Base-by-base conservation (phyloP, 2,329 filamentous ascomycete species). In the Monosporascus sp. region DNA sequence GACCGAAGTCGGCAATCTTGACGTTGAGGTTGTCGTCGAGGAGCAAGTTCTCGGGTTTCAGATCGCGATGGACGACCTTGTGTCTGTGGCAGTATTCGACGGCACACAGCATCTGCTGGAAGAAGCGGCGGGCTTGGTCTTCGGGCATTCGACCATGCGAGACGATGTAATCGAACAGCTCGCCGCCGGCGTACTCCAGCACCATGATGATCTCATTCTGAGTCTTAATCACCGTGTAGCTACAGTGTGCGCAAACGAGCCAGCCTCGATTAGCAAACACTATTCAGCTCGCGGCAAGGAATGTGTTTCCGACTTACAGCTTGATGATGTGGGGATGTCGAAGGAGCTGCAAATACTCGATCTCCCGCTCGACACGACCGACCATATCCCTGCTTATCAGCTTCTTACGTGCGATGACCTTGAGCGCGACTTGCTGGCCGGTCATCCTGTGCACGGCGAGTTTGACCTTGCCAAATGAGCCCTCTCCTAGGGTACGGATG, bases 311-410 rank as follows among this genome's bases (percentile, higher is more conserved):
- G 41, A 77, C 81, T 66, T 78, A 97, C 84, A 99, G 81, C 74
- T 99, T 99, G 78, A 99, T 99, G 69, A 99, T 99, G 73, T 99
- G 94, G 41, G 94, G 94, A 71, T 99, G 94, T 55, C 94, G 86
- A 56, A 99, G 80, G 55, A 99, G 77, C 74, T 99, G 94, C 58
- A 99, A 81, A 69, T 99, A 99, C 71, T 97, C 92, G 63, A 99
- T 99, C 77, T 99, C 94, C 62, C 94, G 84, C 77, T 99, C 94
- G 58, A 99, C 95, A 56, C 94, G 84, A 55, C 94, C 94, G 50
- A 95, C 92, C 94, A 99, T 97, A 72, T 99, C 94, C 66, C 93
- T 82, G 62, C 92, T 97, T 63, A 97, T 90, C 66, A 99, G 82
- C 77, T 97, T 96, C 77, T 94, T 94, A 60, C 94, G 84, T 42